These are phyloP conservation scores for Mollisia scopiformis DNA, from an alignment of 2,329 filamentous ascomycete species.

Conservation along the genomic window DNA sequence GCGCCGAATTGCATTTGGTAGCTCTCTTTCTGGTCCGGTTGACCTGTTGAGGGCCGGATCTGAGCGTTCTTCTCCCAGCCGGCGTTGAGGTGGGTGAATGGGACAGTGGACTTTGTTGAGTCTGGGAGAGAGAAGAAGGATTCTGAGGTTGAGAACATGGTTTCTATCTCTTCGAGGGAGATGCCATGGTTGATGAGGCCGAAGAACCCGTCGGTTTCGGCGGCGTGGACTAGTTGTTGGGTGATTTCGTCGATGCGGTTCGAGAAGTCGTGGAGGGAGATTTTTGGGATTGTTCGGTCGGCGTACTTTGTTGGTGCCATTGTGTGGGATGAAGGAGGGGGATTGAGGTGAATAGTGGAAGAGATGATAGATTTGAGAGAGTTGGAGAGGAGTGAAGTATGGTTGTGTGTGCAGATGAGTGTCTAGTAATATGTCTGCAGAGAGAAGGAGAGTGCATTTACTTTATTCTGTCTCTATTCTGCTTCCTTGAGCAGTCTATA, in stretches of 20 bases:
- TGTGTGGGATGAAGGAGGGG: neutral
- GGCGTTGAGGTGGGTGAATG: conserved; percentile 48
- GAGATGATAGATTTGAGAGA: no score
- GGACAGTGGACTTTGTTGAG: conserved; percentile 50
- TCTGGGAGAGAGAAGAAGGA: conserved; percentile 56
- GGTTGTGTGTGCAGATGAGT: neutral
- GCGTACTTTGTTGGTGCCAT: conserved; percentile 30
- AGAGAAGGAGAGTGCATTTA: neutral
- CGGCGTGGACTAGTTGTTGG: conserved; percentile 51
- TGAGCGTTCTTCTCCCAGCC: conserved; percentile 62
- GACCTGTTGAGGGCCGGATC: conserved; percentile 57
- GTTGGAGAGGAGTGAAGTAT: neutral
- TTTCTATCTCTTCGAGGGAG: conserved; percentile 47
- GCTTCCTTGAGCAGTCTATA: neutral
- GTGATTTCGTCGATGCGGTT: conserved; percentile 58
- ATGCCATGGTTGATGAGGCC: conserved; percentile 53
- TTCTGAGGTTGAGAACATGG: conserved; percentile 39
- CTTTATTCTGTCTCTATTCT: neutral
- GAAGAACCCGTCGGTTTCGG: conserved; percentile 63
- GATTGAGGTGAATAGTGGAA: neutral
- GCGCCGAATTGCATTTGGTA: conserved; percentile 58
- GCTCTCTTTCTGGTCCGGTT: conserved; percentile 58
- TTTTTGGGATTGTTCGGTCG: conserved; percentile 38
- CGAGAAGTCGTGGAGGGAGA: conserved; percentile 58
- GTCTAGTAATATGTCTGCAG: neutral